Evolutionary conservation across 192 early-diverging fungal species (phyloP), one percentile per base, ranked within the genome.

Genomic region (Paraglomus occultum): DNA sequence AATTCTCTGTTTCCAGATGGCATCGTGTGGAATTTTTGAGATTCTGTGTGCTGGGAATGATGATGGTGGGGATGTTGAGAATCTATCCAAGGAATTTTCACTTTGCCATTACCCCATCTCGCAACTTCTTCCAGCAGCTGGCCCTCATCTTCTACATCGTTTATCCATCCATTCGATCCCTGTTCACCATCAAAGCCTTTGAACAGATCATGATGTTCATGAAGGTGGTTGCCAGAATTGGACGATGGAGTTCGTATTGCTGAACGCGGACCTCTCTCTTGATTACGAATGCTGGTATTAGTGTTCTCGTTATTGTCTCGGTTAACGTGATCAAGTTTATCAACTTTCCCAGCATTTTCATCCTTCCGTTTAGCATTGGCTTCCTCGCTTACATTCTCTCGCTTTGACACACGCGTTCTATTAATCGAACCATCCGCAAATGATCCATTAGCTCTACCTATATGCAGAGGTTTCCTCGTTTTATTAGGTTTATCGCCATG

Each of bases 121-220:
- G 61, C 22, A n/a, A 50, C 47, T 49, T 51, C 63, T 0, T 22
- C 23, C 15, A n/a, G 39, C 17, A 51, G 8, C 1, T n/a, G n/a
- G 18, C 20, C 51, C 4, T 65, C 63, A 8, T 65, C 48, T 18
- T 65, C 51, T 12, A 59, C 9, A 40, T 65, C 23, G 51, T 65
- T 65, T n/a, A 40, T 39, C 63, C 63, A 65, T 17, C 23, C 48
- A 51, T 51, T 38, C 10, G 46, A 51, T 40, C 51, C 20, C 1
- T 9, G 40, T 11, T 49, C 63, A 8, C 63, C 63, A 51, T 65
- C 63, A 65, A 65, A 65, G 12, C 23, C 63, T 17, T 12, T 10
- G 38, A 65, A 65, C n/a, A 31, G 48, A 11, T 65, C 45, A 38
- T 18, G 48, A 46, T 49, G 51, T 51, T 51, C 48, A 23, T 18